Conservation (phyloP, 495 filamentous ascomycete genomes). For the Tuber aestivum region DNA sequence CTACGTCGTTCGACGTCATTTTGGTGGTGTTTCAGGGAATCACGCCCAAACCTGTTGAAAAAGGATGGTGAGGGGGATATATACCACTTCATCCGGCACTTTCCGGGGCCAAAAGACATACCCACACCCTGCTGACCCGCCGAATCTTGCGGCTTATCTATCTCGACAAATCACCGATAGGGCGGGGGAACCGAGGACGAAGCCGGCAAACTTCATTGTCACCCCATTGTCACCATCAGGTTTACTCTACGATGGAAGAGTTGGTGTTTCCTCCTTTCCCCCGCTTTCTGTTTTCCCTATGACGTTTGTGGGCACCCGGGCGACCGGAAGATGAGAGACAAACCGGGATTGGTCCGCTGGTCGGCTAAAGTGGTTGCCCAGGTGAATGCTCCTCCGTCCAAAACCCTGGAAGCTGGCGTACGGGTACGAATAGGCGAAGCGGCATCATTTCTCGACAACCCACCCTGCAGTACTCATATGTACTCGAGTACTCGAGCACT, state of each 20-base stretch:
- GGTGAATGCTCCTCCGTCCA: neutral
- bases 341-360: neutral
- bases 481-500: neutral
- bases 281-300: neutral
- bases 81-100: neutral
- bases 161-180: neutral
- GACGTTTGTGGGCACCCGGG: neutral
- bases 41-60: neutral
- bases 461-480: no score
- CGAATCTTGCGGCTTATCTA: neutral
- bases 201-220: neutral
- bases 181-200: neutral
- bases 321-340: neutral
- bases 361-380: neutral
- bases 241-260: neutral
- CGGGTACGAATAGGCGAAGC: no score
- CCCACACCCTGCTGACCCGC: neutral
- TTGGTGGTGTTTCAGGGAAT: neutral
- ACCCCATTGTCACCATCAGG: neutral
- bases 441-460: neutral
- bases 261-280: neutral
- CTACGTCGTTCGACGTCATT: slow-evolving; percentile 1
- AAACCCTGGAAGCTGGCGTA: neutral
- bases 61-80: neutral
- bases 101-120: neutral